These are phyloP conservation scores for Colletotrichum eleusines DNA, from an alignment of 2,329 filamentous ascomycete genomes.

Conservation along the genomic window DNA sequence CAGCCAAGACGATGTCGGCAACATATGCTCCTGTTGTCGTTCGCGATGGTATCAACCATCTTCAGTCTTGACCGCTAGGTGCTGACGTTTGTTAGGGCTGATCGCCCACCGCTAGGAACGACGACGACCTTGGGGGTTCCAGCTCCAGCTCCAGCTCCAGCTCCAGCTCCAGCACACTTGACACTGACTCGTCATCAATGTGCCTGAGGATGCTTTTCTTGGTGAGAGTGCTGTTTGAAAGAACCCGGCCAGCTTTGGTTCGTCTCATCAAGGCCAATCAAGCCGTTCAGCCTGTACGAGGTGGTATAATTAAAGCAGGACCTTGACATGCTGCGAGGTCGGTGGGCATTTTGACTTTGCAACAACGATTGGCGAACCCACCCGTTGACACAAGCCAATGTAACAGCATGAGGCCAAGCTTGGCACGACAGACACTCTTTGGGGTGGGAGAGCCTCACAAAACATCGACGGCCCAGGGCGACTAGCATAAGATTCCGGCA, in stretches of 20 bases:
- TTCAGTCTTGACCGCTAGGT: conserved; percentile 6
- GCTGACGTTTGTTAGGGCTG: conserved; percentile 1
- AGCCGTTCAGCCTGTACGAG: conserved; percentile 7
- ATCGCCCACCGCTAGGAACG: background rate
- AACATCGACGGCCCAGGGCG: conserved; percentile 27
- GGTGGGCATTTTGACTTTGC: conserved; percentile 29
- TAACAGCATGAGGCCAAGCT: conserved; percentile 29
- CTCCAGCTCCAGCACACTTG: conserved; percentile 3
- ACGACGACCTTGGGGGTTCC: background rate
- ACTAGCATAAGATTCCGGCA: conserved; percentile 27
- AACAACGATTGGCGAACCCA: conserved; percentile 35
- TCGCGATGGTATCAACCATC: conserved; percentile 18
- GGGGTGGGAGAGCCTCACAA: conserved; percentile 23
- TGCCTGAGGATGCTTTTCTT: conserved; percentile 26
- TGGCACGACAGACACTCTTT: conserved; percentile 10
- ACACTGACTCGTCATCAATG: conserved; percentile 32
- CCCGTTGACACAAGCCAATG: conserved; percentile 32
- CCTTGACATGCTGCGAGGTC: conserved; percentile 3
- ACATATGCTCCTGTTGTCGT: conserved; percentile 11
- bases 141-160: conserved; percentile 6
- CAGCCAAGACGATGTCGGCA: conserved; percentile 6
- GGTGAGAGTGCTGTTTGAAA: conserved; percentile 10
- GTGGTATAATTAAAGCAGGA: background rate
- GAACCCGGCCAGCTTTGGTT: conserved; percentile 21
- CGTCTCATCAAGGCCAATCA: conserved; percentile 39